Base-by-base conservation (phyloP, 202 grass and related monocot genomes). In the Elaeis oleifera region DNA sequence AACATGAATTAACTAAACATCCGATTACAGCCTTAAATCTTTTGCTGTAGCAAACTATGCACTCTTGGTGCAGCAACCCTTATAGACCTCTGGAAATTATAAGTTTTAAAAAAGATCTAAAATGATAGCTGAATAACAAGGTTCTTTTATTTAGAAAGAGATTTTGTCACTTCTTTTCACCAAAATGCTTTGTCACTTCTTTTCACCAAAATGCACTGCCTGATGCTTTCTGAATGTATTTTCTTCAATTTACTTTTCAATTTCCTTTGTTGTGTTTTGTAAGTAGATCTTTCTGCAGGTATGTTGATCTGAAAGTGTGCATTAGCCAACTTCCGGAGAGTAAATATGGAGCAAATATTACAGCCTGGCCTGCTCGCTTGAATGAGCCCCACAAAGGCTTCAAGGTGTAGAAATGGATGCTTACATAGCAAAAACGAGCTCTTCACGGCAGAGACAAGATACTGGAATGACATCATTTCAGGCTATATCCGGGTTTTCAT, bases 381-480 rank as follows among this genome's bases (percentile, higher is more conserved):
- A 51, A 77, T 58, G 61, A 68, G 7, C 61, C 80, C 80, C 74
- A 20, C 55, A 48, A 26, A 73, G 74, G 67, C 61, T 82, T 50
- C 80, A 82, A 72, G 73, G 72, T 58, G 73, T 82, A 49, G 62
- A 77, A 28, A 82, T 82, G 80, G 80, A 82, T 71, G 64, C 80
- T 55, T 60, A 71, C 63, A 68, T 73, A 56, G 73, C 80, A 48
- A 77, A 63, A 63, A 73, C 23, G 80, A 82, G 21, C 56, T 77
- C 32, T 82, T 82, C 2, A 73, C 19, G 9, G 80, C 80, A 18
- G 74, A 82, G 32, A 57, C 63, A 1, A 50, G 19, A 27, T 82
- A 77, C 23, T 82, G 80, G 80, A 75, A 77, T 57, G 73, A 73
- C 15, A 77, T 77, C 50, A 60, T 82, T 60, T 61, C 72, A 49